Conservation (phyloP, 2,329 filamentous ascomycete species). For the Penicillium sp. region DNA sequence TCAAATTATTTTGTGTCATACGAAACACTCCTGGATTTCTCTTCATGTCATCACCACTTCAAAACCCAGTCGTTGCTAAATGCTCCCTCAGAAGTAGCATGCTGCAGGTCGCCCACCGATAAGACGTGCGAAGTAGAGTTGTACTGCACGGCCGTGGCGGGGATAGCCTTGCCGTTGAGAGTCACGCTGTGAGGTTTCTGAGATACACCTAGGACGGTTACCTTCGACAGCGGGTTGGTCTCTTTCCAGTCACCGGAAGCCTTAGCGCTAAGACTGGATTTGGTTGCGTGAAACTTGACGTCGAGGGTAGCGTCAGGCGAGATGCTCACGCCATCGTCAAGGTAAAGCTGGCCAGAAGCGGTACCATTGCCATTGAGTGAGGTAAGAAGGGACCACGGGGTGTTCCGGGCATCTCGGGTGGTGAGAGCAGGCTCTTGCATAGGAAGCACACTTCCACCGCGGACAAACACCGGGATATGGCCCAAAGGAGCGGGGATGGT, state of each 20-base stretch:
- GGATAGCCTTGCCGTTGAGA: constrained; percentile 52
- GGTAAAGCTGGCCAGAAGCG: constrained; percentile 63
- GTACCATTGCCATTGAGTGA: constrained; percentile 56
- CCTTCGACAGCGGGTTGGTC: constrained; percentile 57
- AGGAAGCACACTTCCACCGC: constrained; percentile 66
- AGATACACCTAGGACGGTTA: constrained; percentile 61
- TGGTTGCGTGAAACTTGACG: constrained; percentile 41
- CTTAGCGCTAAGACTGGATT: constrained; percentile 47
- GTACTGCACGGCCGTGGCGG: constrained; percentile 47
- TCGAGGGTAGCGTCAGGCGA: constrained; percentile 54
- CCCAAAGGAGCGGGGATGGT: constrained; percentile 61
- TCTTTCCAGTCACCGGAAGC: constrained; percentile 56
- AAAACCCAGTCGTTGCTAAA: constrained; percentile 59
- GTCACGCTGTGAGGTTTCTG: constrained; percentile 44
- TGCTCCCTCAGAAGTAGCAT: constrained; percentile 53
- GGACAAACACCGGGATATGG: constrained; percentile 70
- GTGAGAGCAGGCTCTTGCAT: constrained; percentile 68
- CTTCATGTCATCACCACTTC: constrained; percentile 47
- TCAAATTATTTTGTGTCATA: background rate
- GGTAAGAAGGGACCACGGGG: constrained; percentile 65
- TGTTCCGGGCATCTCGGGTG: constrained; percentile 60
- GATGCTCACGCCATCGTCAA: constrained; percentile 73
- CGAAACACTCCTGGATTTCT: background rate
- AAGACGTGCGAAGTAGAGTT: constrained; percentile 50
- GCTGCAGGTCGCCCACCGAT: constrained; percentile 51